Conservation (phyloP, 2,329 filamentous ascomycete genomes). For the Lecanicillium sp. region DNA sequence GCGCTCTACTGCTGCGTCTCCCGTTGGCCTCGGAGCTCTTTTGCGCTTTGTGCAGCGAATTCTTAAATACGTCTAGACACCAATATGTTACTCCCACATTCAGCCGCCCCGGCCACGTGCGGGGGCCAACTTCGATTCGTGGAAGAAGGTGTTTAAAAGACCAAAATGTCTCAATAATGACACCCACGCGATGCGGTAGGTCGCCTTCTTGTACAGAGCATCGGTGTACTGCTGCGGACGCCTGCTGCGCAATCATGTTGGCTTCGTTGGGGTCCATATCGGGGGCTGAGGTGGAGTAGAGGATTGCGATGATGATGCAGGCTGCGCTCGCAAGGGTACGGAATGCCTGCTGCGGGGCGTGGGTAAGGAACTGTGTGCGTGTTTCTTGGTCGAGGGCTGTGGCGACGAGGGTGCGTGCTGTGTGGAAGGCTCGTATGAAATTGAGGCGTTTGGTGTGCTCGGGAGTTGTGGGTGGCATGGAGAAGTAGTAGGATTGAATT, state of each 20-base stretch:
- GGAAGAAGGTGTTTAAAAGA: slow-evolving; percentile 28
- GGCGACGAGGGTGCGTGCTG: slow-evolving; percentile 36
- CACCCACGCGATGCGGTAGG: slow-evolving; percentile 34
- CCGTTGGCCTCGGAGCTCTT: slow-evolving; percentile 18
- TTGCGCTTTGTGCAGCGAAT: slow-evolving; percentile 28
- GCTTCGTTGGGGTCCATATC: slow-evolving; percentile 23
- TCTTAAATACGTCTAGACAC: slow-evolving; percentile 39
- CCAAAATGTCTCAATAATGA: slow-evolving; percentile 43
- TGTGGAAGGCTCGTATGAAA: slow-evolving; percentile 38
- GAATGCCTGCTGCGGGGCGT: slow-evolving; percentile 42
- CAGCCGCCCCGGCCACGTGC: slow-evolving; percentile 36
- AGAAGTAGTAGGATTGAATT: slow-evolving; percentile 44
- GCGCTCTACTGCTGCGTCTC: neutral
- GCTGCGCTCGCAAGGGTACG: slow-evolving; percentile 36
- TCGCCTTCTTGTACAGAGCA: slow-evolving; percentile 42
- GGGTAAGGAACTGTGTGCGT: slow-evolving; percentile 29
- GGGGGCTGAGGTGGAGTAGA: slow-evolving; percentile 33
- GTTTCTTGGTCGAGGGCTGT: slow-evolving; percentile 33
- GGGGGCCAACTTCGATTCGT: slow-evolving; percentile 29
- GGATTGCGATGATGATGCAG: slow-evolving; percentile 35
- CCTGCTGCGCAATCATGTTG: slow-evolving; percentile 20
- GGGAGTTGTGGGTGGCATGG: slow-evolving; percentile 30
- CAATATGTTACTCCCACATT: slow-evolving; percentile 41
- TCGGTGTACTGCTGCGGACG: slow-evolving; percentile 27
- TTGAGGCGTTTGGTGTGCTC: slow-evolving; percentile 33